Evolutionary conservation across 2,329 filamentous ascomycete species (phyloP).

Genomic region (Lecanicillium sp.): DNA sequence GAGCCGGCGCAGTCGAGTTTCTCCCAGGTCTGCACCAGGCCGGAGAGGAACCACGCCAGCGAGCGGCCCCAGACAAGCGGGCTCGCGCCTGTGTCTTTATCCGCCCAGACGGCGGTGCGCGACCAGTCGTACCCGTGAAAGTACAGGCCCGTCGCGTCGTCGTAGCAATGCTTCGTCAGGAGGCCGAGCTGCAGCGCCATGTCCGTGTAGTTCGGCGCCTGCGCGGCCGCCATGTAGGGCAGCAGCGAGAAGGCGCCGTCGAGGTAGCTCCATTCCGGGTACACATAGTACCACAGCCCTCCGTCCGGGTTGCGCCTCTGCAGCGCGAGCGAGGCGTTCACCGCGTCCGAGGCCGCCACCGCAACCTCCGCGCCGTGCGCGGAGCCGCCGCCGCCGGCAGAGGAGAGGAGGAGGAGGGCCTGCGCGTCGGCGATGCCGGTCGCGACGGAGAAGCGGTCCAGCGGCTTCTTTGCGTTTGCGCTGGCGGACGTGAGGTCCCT

Average conservation of each 20-base stretch:
- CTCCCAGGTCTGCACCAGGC: slow-evolving; percentile 17
- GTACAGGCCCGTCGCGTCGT: slow-evolving; percentile 13
- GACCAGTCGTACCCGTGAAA: slow-evolving; percentile 17
- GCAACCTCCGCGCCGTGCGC: slow-evolving; percentile 9
- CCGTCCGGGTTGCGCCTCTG: slow-evolving; percentile 27
- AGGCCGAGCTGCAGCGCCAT: slow-evolving; percentile 20
- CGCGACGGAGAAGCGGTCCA: slow-evolving; percentile 22
- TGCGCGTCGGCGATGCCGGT: slow-evolving; percentile 15
- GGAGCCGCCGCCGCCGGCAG: slow-evolving; percentile 3
- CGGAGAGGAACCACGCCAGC: slow-evolving; percentile 16
- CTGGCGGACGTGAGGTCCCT: slow-evolving; percentile 14
- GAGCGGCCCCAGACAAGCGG: slow-evolving; percentile 17
- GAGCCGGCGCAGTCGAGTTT: slow-evolving; percentile 2
- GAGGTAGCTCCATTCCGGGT: slow-evolving; percentile 47
- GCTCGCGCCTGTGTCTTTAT: slow-evolving; percentile 16
- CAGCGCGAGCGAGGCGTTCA: slow-evolving; percentile 18
- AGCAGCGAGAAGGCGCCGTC: slow-evolving; percentile 47
- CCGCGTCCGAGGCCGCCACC: slow-evolving; percentile 14
- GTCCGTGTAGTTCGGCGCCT: slow-evolving; percentile 16
- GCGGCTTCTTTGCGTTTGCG: slow-evolving; percentile 15
- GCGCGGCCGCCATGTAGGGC: slow-evolving; percentile 30
- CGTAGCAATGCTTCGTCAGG: slow-evolving; percentile 15
- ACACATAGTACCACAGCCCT: slow-evolving; percentile 34
- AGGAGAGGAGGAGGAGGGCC: not conserved
- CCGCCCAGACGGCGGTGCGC: slow-evolving; percentile 16